Evolutionary conservation across 768 basidiomycete genomes (phyloP).

Genomic region (Russula virescens): DNA sequence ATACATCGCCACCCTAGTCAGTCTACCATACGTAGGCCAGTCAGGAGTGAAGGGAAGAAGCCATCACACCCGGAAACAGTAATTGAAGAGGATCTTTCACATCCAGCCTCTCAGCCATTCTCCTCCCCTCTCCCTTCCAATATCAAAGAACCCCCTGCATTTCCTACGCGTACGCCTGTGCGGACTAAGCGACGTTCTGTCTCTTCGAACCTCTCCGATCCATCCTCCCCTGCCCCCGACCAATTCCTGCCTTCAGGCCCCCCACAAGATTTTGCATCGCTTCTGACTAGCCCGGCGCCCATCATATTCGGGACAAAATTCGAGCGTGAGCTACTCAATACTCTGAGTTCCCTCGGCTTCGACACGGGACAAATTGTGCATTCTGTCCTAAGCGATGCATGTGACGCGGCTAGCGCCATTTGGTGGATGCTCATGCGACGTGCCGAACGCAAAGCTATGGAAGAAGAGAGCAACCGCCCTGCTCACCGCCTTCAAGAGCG

Average conservation of each 20-base stretch:
- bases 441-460: conserved; percentile 54
- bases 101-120: conserved; percentile 24
- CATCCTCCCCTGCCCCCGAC: conserved; percentile 41
- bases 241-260: conserved; percentile 33
- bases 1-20: conserved; percentile 53
- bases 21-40: conserved; percentile 48
- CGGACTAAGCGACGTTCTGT: conserved; percentile 95
- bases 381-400: conserved; percentile 85
- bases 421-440: conserved; percentile 97
- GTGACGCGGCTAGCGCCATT: conserved; percentile 82
- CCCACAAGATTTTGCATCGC: conserved; percentile 52
- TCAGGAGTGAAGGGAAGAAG: conserved; percentile 28
- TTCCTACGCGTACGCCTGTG: conserved; percentile 81
- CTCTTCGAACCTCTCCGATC: conserved; percentile 76
- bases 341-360: conserved; percentile 70
- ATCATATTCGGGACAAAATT: conserved; percentile 82
- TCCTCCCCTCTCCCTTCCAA: conserved; percentile 29
- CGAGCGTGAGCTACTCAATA: conserved; percentile 76
- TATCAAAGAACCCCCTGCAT: conserved; percentile 44
- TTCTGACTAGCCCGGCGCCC: conserved; percentile 61
- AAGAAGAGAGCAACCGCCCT: conserved; percentile 29
- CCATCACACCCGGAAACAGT: conserved; percentile 44
- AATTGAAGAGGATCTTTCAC: conserved; percentile 43
- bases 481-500: conserved; percentile 11
- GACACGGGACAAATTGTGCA: conserved; percentile 96